These are phyloP conservation scores for Lodderomyces metapsilosis DNA, from an alignment of 1,139 yeast species.

Conservation along the genomic window DNA sequence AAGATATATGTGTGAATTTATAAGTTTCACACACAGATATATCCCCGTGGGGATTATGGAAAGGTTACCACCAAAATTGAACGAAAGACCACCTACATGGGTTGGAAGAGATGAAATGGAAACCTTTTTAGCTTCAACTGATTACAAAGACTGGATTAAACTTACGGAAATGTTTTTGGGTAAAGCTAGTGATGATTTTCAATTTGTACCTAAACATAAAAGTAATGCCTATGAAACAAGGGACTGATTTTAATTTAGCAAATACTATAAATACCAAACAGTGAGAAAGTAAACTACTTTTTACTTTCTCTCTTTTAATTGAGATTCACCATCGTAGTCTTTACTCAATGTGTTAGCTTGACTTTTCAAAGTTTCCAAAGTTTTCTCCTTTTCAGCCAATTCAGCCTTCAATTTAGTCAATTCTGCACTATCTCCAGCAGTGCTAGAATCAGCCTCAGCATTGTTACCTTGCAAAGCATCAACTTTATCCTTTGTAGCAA, in stretches of 20 bases:
- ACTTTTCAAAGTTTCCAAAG: constrained; percentile 63
- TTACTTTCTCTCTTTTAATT: constrained; percentile 14
- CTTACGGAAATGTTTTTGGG: constrained; percentile 96
- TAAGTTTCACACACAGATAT: constrained; percentile 91
- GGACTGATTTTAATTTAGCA: background rate
- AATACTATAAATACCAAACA: background rate
- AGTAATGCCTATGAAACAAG: constrained; percentile 67
- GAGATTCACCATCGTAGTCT: constrained; percentile 49
- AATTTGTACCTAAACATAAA: constrained; percentile 90
- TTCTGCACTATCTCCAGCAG: constrained; percentile 30
- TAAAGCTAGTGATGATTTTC: constrained; percentile 70
- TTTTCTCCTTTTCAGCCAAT: constrained; percentile 60
- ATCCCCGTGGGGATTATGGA: constrained; percentile 93
- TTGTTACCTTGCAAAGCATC: constrained; percentile 39
- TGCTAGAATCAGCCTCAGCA: constrained; percentile 50
- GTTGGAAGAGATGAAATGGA: constrained; percentile 92
- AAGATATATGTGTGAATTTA: constrained; percentile 89
- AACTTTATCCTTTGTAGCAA: constrained; percentile 58
- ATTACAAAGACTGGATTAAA: constrained; percentile 93
- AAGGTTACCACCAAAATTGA: constrained; percentile 80
- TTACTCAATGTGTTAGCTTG: constrained; percentile 67
- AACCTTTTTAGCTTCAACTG: constrained; percentile 79
- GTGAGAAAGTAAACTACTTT: no score
- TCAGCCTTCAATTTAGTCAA: constrained; percentile 50
- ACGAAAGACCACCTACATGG: constrained; percentile 94